A percentile compares a stretch with the other conserved stretches of the same genome.
Evolutionary conservation across 106 monocot species (phyloP).

Genomic region (Xerophyta viscosa): DNA sequence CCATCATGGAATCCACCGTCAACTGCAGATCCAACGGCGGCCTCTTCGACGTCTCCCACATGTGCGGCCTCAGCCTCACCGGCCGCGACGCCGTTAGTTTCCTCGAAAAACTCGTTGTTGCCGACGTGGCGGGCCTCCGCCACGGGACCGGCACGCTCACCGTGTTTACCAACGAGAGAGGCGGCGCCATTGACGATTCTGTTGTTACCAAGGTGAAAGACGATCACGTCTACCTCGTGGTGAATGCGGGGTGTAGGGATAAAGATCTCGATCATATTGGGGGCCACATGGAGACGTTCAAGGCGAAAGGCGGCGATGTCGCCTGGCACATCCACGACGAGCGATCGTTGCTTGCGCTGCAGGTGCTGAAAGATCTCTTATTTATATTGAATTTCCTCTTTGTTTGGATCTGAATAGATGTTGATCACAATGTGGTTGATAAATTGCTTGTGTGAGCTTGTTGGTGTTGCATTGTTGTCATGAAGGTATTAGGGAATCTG

Average conservation of each 20-base stretch:
- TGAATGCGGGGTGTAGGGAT: conserved; percentile 92
- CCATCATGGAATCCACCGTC: conserved; percentile 93
- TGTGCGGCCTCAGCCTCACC: conserved; percentile 94
- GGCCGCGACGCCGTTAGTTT: conserved; percentile 56
- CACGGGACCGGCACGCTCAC: conserved; percentile 81
- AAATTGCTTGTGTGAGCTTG: too few species aligned
- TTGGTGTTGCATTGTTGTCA: too few species aligned
- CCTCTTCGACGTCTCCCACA: conserved; percentile 97
- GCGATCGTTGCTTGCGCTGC: conserved; percentile 83
- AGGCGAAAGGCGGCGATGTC: conserved; percentile 71
- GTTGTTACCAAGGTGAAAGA: conserved; percentile 82
- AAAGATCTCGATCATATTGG: conserved; percentile 94
- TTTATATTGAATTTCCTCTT: neutral
- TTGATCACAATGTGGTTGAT: too few species aligned
- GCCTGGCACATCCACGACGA: conserved; percentile 88
- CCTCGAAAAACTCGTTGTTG: conserved; percentile 76
- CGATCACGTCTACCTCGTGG: conserved; percentile 75
- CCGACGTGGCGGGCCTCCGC: conserved; percentile 63
- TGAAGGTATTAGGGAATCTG: too few species aligned
- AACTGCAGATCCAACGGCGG: conserved; percentile 72
- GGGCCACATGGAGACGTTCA: conserved; percentile 79
- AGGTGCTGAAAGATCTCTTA: conserved; percentile 24
- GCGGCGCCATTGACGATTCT: conserved; percentile 90
- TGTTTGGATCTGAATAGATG: too few species aligned
- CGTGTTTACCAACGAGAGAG: conserved; percentile 89